Conservation (phyloP, 177 flowering plant genomes). For the Vitis hybrid region DNA sequence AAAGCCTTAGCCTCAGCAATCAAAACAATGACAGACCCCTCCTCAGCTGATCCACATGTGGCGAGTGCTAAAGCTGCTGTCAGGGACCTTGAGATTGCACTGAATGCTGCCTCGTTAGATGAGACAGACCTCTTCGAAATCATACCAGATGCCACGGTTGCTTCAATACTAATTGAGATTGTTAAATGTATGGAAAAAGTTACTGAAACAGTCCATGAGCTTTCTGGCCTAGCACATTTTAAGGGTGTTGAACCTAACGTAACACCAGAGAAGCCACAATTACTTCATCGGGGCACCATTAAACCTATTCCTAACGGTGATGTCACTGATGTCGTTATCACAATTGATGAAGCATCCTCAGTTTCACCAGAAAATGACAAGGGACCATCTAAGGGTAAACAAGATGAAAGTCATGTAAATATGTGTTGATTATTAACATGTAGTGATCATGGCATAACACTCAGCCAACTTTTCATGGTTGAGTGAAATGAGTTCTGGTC, state of each 20-base stretch:
- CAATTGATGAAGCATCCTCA: slow-evolving; percentile 4
- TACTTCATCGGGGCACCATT: slow-evolving; percentile 32
- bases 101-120: slow-evolving; percentile 20
- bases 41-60: slow-evolving; percentile 17
- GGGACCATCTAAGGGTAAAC: not conserved
- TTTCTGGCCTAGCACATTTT: slow-evolving; percentile 38
- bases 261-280: slow-evolving; percentile 23
- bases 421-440: not conserved
- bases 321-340: slow-evolving; percentile 19
- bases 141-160: slow-evolving; percentile 37
- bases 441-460: not conserved
- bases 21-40: slow-evolving; percentile 37
- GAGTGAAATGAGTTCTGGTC: not conserved
- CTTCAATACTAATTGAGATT: slow-evolving; percentile 40
- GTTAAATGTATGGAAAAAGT: slow-evolving; percentile 34
- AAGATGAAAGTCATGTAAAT: slow-evolving; percentile 13
- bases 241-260: slow-evolving; percentile 23
- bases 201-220: slow-evolving; percentile 31
- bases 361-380: slow-evolving; percentile 9
- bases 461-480: not conserved
- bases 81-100: slow-evolving; percentile 18
- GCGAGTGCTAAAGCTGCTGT: slow-evolving; percentile 37
- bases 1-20: slow-evolving; percentile 39
- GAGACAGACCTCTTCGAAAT: slow-evolving; percentile 30
- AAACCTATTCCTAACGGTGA: slow-evolving; percentile 29